Conservation (phyloP, 2,329 filamentous ascomycete species). For the Scedosporium boydii region DNA sequence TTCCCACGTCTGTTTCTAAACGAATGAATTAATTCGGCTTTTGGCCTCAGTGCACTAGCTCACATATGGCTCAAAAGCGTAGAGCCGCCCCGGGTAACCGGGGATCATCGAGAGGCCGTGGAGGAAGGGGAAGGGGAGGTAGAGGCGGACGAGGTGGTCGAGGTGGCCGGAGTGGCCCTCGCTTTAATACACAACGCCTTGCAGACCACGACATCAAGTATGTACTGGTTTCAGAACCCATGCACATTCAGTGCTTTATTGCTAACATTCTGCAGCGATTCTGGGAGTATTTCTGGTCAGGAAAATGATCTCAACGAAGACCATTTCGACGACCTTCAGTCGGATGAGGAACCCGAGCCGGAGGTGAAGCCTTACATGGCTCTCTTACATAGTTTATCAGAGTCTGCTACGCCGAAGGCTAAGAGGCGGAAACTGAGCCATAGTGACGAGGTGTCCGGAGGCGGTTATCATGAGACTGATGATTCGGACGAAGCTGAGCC, state of each 20-base stretch:
- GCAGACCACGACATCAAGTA: slow-evolving; percentile 28
- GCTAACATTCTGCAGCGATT: neutral
- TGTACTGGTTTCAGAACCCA: slow-evolving; percentile 8
- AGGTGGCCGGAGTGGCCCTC: slow-evolving; percentile 19
- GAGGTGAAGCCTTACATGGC: slow-evolving; percentile 43
- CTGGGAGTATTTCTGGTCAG: slow-evolving; percentile 12
- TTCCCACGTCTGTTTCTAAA: neutral
- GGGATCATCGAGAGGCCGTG: slow-evolving; percentile 10
- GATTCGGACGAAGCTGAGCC: slow-evolving; percentile 13
- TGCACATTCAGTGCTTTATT: neutral
- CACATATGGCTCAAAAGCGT: neutral
- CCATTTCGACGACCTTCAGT: slow-evolving; percentile 14
- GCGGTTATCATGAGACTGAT: slow-evolving; percentile 14
- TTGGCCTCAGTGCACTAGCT: neutral
- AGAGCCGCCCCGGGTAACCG: neutral
- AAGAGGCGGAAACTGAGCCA: slow-evolving; percentile 51
- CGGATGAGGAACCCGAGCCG: slow-evolving; percentile 33
- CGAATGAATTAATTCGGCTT: neutral
- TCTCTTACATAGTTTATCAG: slow-evolving; percentile 45
- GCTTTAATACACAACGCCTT: slow-evolving; percentile 36
- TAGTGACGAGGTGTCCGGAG: slow-evolving; percentile 12
- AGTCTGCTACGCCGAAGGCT: slow-evolving; percentile 32
- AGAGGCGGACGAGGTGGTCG: slow-evolving; percentile 23
- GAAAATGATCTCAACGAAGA: slow-evolving; percentile 5
- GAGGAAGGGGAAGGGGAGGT: slow-evolving; percentile 14